These are phyloP conservation scores for Teratosphaeria zuluensis DNA, from an alignment of 2,329 filamentous ascomycete genomes.

Conservation along the genomic window DNA sequence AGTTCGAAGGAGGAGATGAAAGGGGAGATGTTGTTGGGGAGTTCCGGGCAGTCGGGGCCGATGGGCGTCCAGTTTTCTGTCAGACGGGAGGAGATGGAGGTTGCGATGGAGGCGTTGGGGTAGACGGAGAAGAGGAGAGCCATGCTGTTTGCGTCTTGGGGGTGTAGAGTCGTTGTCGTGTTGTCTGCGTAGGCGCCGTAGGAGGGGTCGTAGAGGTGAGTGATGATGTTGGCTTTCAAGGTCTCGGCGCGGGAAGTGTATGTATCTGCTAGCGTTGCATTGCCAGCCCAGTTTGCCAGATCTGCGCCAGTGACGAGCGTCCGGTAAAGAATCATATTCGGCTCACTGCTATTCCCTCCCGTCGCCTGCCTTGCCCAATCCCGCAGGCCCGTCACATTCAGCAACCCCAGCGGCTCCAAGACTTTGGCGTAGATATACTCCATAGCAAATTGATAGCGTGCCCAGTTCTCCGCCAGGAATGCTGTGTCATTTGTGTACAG, in stretches of 20 bases:
- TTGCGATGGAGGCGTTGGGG: conserved; percentile 21
- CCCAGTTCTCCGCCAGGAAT: conserved; percentile 35
- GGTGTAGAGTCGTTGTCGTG: conserved; percentile 29
- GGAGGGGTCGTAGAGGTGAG: conserved; percentile 22
- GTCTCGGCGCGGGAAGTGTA: conserved; percentile 28
- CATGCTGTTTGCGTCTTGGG: conserved; percentile 46
- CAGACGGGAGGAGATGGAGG: conserved; percentile 30
- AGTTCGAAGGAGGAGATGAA: conserved; percentile 37
- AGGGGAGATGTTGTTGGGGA: conserved; percentile 31
- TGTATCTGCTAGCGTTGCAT: conserved; percentile 32
- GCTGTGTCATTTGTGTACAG: conserved; percentile 28
- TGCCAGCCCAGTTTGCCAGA: conserved; percentile 32
- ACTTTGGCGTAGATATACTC: conserved; percentile 34
- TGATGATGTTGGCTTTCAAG: conserved; percentile 14
- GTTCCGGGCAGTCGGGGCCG: conserved; percentile 38
- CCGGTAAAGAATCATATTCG: conserved; percentile 40
- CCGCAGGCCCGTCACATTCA: conserved; percentile 36
- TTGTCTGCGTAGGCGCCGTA: conserved; percentile 30
- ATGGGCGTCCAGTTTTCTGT: conserved; percentile 34
- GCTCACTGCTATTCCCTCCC: conserved; percentile 39
- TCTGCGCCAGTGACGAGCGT: conserved; percentile 39
- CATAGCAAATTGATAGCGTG: conserved; percentile 33
- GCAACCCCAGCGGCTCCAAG: conserved; percentile 31
- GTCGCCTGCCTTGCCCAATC: conserved; percentile 44
- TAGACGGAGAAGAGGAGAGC: conserved; percentile 31